Percentiles rank a stretch among this genome's conserved stretches.
Conservation (phyloP, 306 rosid species). For the Prunus davidiana region DNA sequence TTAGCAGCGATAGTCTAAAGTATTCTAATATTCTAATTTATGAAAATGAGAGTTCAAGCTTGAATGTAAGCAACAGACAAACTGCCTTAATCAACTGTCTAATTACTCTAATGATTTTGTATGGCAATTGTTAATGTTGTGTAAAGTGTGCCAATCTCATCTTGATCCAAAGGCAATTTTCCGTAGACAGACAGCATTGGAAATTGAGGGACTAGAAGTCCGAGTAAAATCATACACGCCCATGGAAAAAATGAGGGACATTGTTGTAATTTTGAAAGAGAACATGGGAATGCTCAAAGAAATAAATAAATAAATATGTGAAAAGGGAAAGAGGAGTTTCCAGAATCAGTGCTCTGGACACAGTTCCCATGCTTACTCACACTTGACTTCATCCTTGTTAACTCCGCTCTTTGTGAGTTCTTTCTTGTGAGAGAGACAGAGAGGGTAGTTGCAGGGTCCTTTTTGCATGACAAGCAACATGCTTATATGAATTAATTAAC, state of each 20-base stretch:
- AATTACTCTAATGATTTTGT: too few species aligned
- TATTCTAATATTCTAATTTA: too few species aligned
- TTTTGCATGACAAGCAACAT: constrained; percentile 73
- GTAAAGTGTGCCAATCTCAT: too few species aligned
- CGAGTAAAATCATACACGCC: too few species aligned
- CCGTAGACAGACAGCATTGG: too few species aligned
- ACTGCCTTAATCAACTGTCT: too few species aligned
- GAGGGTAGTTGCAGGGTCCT: constrained; percentile 53
- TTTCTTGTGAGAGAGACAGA: constrained; percentile 11
- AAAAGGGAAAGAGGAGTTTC: neutral
- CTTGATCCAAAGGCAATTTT: too few species aligned
- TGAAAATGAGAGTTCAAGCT: too few species aligned
- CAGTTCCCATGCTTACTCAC: constrained; percentile 41
- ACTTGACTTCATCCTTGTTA: constrained; percentile 19
- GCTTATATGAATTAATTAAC: neutral
- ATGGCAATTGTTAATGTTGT: too few species aligned
- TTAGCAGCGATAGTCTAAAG: too few species aligned
- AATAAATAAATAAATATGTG: neutral
- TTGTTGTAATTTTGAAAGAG: neutral
- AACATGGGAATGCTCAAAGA: neutral
- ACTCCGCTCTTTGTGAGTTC: constrained; percentile 27
- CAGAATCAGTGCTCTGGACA: constrained; percentile 45
- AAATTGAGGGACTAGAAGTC: too few species aligned
- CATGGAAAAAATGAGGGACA: neutral
- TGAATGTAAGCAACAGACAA: too few species aligned